Base-by-base conservation (phyloP, 768 basidiomycete genomes). In the Tricholoma saponaceum region DNA sequence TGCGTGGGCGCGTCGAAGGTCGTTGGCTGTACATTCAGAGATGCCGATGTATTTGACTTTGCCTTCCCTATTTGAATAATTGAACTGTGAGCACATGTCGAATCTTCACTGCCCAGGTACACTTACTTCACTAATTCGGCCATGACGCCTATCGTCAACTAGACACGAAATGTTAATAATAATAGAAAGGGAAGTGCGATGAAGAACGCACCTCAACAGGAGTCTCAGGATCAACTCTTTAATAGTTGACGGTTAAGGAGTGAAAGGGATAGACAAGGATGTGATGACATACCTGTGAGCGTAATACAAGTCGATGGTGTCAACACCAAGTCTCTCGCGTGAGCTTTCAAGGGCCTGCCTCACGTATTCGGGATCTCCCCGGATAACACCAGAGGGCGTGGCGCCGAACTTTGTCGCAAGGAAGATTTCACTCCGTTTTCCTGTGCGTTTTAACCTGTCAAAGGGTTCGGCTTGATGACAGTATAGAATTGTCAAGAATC, bases 21-120 rank as follows among this genome's bases (percentile, higher is more conserved):
- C 76, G 2, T 61, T 59, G 2, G 74, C 73, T 6, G 74, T 77
- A 55, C 71, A 72, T 58, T 84, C 83, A 5, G 79, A 83, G 16
- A 84, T 67, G 2, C 83, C 82, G 25, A 84, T 69, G 61, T 82
- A 78, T 54, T 75, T 77, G 52, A 81, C 58, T 30, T 57, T 54
- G 16, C 64, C 64, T 14, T 51, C 26, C 25, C 49, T 51, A 5
- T 28, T 16, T 51, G 7, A 28, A n/a, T n/a, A n/a, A n/a, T n/a
- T n/a, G n/a, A n/a, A n/a, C n/a, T n/a, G n/a, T n/a, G n/a, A n/a
- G n/a, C n/a, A n/a, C n/a, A n/a, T n/a, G n/a, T n/a, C n/a, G n/a
- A n/a, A n/a, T n/a, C n/a, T n/a, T n/a, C n/a, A n/a, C n/a, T n/a
- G n/a, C n/a, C n/a, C n/a, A n/a, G n/a, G n/a, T n/a, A n/a, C 28